A percentile compares a stretch with the other conserved stretches of the same genome.
Conservation (phyloP, 768 basidiomycete genomes). For the Tricholoma matsutake region DNA sequence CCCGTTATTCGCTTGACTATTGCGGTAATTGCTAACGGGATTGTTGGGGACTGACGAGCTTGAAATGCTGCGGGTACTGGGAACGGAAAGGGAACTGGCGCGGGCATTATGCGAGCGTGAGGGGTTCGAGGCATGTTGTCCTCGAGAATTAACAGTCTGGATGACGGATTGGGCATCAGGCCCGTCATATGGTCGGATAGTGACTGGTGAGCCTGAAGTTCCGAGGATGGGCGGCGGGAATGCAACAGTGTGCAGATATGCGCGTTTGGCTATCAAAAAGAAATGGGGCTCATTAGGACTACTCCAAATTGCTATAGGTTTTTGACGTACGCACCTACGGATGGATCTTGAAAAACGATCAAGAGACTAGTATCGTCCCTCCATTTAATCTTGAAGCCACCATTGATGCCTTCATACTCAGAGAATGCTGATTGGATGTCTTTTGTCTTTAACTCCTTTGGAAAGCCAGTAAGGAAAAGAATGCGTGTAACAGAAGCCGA, state of each 20-base stretch:
- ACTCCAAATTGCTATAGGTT: background rate
- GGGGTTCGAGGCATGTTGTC: constrained; percentile 56
- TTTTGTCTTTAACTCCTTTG: constrained; percentile 94
- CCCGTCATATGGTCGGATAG: constrained; percentile 90
- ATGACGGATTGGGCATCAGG: constrained; percentile 88
- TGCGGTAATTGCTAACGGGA: constrained; percentile 30
- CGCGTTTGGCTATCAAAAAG: constrained; percentile 72
- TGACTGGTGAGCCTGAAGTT: constrained; percentile 50
- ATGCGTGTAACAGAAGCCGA: constrained; percentile 97
- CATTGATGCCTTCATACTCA: constrained; percentile 81
- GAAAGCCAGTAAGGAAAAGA: constrained; percentile 87
- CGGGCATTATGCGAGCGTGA: constrained; percentile 73
- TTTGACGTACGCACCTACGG: constrained; percentile 63
- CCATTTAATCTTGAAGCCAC: constrained; percentile 99
- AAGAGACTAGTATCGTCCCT: constrained; percentile 93
- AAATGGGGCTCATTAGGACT: background rate
- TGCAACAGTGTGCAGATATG: constrained; percentile 88
- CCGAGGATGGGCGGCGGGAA: constrained; percentile 73
- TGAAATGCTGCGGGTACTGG: constrained; percentile 47
- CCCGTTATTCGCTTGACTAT: constrained; percentile 28
- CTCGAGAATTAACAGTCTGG: constrained; percentile 76
- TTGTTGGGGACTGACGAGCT: constrained; percentile 34
- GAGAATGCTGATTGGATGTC: constrained; percentile 91
- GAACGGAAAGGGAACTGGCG: constrained; percentile 61
- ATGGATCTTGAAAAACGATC: constrained; percentile 91